phyloP scores from a whole-genome alignment of 352 stramenopile genomes.

The Phytophthora agathidicida region DNA sequence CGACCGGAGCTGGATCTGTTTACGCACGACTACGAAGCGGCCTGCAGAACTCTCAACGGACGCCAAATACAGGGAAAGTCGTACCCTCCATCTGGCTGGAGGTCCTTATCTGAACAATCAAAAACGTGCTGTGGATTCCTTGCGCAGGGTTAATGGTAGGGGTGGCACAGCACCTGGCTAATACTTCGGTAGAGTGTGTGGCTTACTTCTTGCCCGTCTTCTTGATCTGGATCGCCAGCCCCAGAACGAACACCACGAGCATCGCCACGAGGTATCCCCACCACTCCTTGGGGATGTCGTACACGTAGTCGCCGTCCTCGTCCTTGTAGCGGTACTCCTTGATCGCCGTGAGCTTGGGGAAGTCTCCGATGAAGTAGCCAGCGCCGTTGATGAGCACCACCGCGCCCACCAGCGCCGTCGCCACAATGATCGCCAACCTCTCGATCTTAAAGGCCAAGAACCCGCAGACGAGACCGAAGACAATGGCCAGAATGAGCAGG shows the following conservation, averaged over 20 bases:
- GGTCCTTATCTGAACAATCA: conserved; percentile 12
- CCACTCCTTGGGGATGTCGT: conserved; percentile 57
- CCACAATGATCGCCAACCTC: conserved; percentile 52
- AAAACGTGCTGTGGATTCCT: conserved; percentile 17
- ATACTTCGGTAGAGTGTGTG: conserved; percentile 8
- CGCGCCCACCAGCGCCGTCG: conserved; percentile 60
- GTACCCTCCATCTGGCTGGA: conserved; percentile 1
- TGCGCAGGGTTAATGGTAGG: not conserved
- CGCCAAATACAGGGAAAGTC: no score
- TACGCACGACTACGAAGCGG: no score
- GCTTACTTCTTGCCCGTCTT: conserved; percentile 52
- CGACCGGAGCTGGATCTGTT: no score
- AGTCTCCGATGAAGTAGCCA: conserved; percentile 69
- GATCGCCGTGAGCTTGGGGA: conserved; percentile 45
- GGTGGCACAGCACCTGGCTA: conserved; percentile 10
- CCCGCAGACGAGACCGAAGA: conserved; percentile 49
- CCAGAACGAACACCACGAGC: conserved; percentile 47
- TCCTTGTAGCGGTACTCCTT: conserved; percentile 45
- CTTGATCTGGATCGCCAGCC: conserved; percentile 61
- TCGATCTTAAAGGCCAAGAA: conserved; percentile 56
- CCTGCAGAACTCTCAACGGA: conserved; percentile 14
- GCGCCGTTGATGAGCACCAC: conserved; percentile 52
- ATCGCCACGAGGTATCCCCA: conserved; percentile 58
- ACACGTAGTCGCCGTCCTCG: conserved; percentile 41
- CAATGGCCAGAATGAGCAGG: conserved; percentile 50